Evolutionary conservation across 2,329 filamentous ascomycete species (phyloP), one percentile per base, ranked within the genome.

Genomic region (Oidium heveae): DNA sequence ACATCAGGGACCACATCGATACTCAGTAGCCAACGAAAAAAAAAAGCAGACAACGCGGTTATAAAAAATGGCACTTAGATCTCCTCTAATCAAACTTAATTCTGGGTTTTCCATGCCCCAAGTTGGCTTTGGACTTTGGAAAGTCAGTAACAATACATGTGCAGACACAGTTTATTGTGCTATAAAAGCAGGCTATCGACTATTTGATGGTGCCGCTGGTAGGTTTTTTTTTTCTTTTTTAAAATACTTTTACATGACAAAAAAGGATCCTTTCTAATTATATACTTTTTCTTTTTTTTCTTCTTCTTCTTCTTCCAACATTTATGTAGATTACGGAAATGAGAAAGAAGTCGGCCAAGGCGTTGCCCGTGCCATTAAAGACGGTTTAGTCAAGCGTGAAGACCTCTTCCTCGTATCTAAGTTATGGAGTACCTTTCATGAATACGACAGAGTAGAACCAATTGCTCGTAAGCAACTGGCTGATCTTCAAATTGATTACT

Each of bases 351-450:
- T 76, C 59, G 85, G 84, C 56, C 70, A 87, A 66, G 85, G 85
- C 63, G 74, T 89, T 50, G 77, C 80, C 57, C 82, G 82, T 61
- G 85, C 85, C 63, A 86, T 91, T 69, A 75, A 82, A 65, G 85
- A 91, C 10, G 83, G 84, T 46, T 68, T 89, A 56, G 84, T 88
- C 61, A 86, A 81, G 72, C 82, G 85, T 57, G 79, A 84, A 68
- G 86, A 94, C 24, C 82, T 94, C 66, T 94, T 94, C 77, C 80
- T 94, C 65, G 84, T 88, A 59, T 86, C 82, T 69, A 94, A 94
- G 74, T 81, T 94, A 56, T 94, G 87, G 86, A 87, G 89, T 72
- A 81, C 80, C 60, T 94, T 87, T 77, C 86, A 94, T 73, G 82
- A 89, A 63, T 74, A 74, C 62, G 80, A 89, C 61, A 75, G 76